Conservation (phyloP, 2,329 filamentous ascomycete genomes). For the Aspergillus sp. region DNA sequence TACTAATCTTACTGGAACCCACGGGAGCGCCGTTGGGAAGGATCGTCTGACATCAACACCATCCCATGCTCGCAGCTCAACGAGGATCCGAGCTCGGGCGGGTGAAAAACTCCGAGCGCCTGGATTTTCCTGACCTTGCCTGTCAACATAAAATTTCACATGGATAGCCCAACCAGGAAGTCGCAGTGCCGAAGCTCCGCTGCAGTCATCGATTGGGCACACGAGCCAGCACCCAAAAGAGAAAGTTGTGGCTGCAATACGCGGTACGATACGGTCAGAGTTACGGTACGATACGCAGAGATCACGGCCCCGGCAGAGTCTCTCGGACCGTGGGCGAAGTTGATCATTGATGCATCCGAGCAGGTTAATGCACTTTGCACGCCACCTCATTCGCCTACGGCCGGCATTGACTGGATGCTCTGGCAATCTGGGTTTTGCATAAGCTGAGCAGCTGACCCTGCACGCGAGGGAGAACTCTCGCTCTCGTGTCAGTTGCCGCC, state of each 20-base stretch:
- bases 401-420: neutral
- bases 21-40: neutral
- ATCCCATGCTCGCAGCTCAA: neutral
- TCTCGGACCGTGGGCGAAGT: slow-evolving; percentile 6
- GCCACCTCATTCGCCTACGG: neutral
- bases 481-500: neutral
- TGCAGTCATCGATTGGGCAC: slow-evolving; percentile 8
- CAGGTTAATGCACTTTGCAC: slow-evolving; percentile 5
- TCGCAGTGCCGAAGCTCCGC: too few relatives aligned
- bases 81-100: neutral
- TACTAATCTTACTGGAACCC: neutral
- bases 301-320: slow-evolving; percentile 18
- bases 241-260: neutral
- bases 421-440: neutral
- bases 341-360: slow-evolving; percentile 21
- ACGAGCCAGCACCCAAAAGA: slow-evolving; percentile 9
- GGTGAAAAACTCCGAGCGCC: neutral
- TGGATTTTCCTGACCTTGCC: neutral
- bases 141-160: neutral
- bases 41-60: slow-evolving; percentile 2
- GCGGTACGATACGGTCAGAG: neutral
- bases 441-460: neutral
- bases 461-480: neutral
- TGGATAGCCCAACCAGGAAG: neutral
- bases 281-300: slow-evolving; percentile 13